Evolutionary conservation across 495 filamentous ascomycete genomes (phyloP).

Genomic region (Zalerion maritima): DNA sequence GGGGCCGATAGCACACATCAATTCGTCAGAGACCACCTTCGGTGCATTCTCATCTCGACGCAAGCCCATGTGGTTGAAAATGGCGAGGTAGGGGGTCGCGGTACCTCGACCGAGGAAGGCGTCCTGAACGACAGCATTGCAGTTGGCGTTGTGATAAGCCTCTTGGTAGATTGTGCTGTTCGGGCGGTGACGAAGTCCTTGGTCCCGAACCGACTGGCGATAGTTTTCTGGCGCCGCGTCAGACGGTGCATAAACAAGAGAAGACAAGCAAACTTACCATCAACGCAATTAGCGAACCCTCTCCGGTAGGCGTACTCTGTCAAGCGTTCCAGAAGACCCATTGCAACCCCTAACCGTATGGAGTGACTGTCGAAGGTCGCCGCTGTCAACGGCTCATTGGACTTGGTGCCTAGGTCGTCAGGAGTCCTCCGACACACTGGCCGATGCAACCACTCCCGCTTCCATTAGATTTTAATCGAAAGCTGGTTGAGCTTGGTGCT

Average conservation of each 20-base stretch:
- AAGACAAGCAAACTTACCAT: conserved; percentile 6
- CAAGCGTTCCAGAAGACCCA: conserved; percentile 5
- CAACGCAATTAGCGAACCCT: conserved; percentile 7
- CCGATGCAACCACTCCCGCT: conserved; percentile 7
- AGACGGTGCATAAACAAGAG: conserved; percentile 1
- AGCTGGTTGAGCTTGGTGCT: conserved; percentile 8
- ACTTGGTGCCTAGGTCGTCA: conserved; percentile 4
- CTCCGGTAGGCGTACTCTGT: conserved; percentile 4
- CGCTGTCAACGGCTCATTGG: conserved; percentile 5
- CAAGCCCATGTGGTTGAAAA: conserved; percentile 8
- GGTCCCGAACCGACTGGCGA: conserved; percentile 6
- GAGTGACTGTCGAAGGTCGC: conserved; percentile 6
- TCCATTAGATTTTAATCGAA: conserved; percentile 6
- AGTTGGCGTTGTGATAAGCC: conserved; percentile 7
- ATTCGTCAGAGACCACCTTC: conserved; percentile 7
- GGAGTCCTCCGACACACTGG: conserved; percentile 5
- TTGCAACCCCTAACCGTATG: conserved; percentile 3
- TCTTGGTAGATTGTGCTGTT: conserved; percentile 8
- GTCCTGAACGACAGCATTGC: conserved; percentile 11
- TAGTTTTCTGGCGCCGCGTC: conserved; percentile 6
- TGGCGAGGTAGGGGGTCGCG: conserved; percentile 7
- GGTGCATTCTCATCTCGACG: conserved; percentile 7
- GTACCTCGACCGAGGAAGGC: conserved; percentile 9
- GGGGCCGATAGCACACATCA: conserved; percentile 8
- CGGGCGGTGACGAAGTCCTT: conserved; percentile 6